phyloP scores from a whole-genome alignment of 2,329 filamentous ascomycete genomes.

The Pseudogymnoascus sp. region DNA sequence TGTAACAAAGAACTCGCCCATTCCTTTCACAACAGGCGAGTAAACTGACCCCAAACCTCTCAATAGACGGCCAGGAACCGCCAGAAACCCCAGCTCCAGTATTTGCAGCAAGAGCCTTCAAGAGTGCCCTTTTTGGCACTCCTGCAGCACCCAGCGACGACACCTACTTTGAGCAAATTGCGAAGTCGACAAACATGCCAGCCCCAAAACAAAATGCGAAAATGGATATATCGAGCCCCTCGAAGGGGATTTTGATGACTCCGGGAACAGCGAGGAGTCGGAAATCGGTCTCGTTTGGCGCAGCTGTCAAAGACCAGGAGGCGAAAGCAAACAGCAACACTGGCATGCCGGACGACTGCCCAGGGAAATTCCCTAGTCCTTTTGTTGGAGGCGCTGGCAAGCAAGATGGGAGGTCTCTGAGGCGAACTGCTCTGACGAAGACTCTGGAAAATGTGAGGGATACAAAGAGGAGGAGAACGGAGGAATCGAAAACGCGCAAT shows the following conservation, averaged over 20 bases:
- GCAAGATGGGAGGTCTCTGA: neutral
- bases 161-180: slow-evolving; percentile 27
- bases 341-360: slow-evolving; percentile 27
- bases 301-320: slow-evolving; percentile 33
- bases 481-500: neutral
- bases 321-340: slow-evolving; percentile 17
- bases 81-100: slow-evolving; percentile 60
- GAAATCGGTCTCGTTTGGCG: slow-evolving; percentile 59
- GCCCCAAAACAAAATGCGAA: slow-evolving; percentile 9
- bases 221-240: neutral
- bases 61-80: slow-evolving; percentile 35
- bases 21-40: neutral
- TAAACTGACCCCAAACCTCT: too few species aligned
- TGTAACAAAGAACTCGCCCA: neutral
- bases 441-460: slow-evolving; percentile 39
- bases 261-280: slow-evolving; percentile 54
- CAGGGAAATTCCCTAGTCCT: slow-evolving; percentile 27
- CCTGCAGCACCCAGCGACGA: slow-evolving; percentile 34
- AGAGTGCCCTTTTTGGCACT: slow-evolving; percentile 56
- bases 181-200: slow-evolving; percentile 28
- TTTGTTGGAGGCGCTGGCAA: slow-evolving; percentile 15
- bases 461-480: slow-evolving; percentile 17
- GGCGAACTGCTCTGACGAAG: slow-evolving; percentile 36
- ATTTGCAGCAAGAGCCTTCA: slow-evolving; percentile 58
- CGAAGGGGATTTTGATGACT: slow-evolving; percentile 51